Percentiles rank a stretch among this genome's conserved stretches.
phyloP scores from a whole-genome alignment of 352 stramenopile species.

The Pythium brassicae region DNA sequence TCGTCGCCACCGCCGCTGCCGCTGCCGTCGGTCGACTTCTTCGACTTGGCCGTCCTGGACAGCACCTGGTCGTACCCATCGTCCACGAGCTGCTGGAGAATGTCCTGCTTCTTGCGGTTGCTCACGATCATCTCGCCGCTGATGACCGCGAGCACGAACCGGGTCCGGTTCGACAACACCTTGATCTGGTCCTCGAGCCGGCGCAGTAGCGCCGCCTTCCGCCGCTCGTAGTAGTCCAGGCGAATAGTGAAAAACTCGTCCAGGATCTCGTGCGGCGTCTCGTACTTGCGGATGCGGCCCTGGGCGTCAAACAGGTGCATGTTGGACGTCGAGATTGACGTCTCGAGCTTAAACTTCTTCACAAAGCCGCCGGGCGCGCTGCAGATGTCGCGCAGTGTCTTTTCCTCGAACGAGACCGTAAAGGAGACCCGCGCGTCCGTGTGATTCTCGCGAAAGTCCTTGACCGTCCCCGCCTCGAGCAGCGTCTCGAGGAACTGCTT shows the following conservation, averaged over 20 bases:
- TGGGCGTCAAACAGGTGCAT: slow-evolving; percentile 95
- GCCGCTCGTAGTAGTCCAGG: slow-evolving; percentile 89
- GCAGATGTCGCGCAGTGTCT: slow-evolving; percentile 64
- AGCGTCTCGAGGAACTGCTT: slow-evolving; percentile 94
- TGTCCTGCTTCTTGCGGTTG: slow-evolving; percentile 91
- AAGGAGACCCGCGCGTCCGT: slow-evolving; percentile 93
- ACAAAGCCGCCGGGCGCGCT: slow-evolving; percentile 75
- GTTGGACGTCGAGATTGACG: slow-evolving; percentile 92
- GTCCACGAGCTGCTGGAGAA: slow-evolving; percentile 84
- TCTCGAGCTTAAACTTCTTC: slow-evolving; percentile 96
- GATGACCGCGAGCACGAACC: slow-evolving; percentile 95
- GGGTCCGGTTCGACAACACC: slow-evolving; percentile 92
- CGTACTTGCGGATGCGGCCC: slow-evolving; percentile 93
- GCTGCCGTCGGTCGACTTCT: slow-evolving; percentile 28
- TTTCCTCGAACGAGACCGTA: slow-evolving; percentile 74
- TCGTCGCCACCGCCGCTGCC: too few relatives aligned
- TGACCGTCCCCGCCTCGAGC: slow-evolving; percentile 82
- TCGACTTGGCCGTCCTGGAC: slow-evolving; percentile 38
- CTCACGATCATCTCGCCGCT: slow-evolving; percentile 91
- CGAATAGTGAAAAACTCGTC: slow-evolving; percentile 93
- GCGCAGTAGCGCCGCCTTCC: slow-evolving; percentile 87
- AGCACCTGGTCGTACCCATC: slow-evolving; percentile 88
- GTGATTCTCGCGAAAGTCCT: slow-evolving; percentile 92
- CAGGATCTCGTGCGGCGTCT: slow-evolving; percentile 89
- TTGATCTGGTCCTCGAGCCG: slow-evolving; percentile 90